Percentiles rank a stretch among this genome's conserved stretches.
phyloP scores from a whole-genome alignment of 2,329 filamentous ascomycete genomes.

The Purpureocillium takamizusanense region DNA sequence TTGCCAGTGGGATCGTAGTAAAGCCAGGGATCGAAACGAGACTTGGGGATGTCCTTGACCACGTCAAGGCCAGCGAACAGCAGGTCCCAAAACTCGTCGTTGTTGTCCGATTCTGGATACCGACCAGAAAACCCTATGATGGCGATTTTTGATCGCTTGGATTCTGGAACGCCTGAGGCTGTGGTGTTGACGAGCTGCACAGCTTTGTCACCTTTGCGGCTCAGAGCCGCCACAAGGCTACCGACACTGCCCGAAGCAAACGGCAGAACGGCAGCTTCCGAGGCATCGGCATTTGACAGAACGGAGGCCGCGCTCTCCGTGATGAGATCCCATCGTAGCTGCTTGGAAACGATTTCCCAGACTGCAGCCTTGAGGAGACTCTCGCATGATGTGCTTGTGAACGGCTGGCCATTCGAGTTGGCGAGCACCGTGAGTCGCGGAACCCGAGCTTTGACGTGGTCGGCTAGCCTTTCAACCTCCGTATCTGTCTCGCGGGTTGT shows the following conservation, averaged over 20 bases:
- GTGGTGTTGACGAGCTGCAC: background rate
- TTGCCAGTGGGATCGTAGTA: conserved; percentile 59
- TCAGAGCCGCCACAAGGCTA: background rate
- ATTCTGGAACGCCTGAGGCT: background rate
- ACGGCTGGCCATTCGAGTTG: background rate
- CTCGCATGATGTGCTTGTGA: background rate
- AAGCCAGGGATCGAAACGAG: conserved; percentile 56
- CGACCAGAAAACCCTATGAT: conserved; percentile 56
- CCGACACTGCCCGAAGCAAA: background rate
- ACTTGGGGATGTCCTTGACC: conserved; percentile 47
- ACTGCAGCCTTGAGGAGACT: background rate
- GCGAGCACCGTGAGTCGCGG: background rate
- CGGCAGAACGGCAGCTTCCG: background rate
- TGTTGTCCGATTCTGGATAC: conserved; percentile 25
- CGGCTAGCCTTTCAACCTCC: background rate
- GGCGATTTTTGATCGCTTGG: conserved; percentile 37
- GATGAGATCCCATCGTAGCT: conserved; percentile 1
- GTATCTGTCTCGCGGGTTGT: background rate
- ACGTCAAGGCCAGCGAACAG: conserved; percentile 58
- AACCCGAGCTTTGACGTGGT: too few relatives aligned
- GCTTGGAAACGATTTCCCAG: background rate
- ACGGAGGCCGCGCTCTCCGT: background rate
- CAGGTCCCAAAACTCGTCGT: conserved; percentile 47
- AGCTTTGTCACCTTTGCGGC: background rate
- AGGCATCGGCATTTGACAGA: background rate